Conservation (phyloP, 768 basidiomycete species). For the Fistulinella prunicolor region DNA sequence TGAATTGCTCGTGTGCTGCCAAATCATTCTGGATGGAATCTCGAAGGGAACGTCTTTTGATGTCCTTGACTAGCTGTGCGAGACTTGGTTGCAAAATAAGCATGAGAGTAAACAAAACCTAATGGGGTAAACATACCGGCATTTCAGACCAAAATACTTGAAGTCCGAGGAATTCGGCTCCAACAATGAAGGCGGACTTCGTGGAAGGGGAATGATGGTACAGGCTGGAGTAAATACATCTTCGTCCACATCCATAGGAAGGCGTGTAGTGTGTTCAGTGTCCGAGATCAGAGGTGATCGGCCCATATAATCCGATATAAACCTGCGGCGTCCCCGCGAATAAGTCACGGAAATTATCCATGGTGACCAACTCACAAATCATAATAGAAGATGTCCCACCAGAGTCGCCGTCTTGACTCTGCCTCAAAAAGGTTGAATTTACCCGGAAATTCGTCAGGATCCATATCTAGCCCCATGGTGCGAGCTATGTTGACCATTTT, state of each 20-base stretch:
- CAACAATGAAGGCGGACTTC: constrained; percentile 20
- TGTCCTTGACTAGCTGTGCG: constrained; percentile 57
- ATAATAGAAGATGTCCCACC: constrained; percentile 81
- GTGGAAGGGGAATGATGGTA: constrained; percentile 41
- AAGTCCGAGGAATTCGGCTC: constrained; percentile 35
- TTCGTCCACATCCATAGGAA: constrained; percentile 59
- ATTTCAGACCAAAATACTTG: constrained; percentile 55
- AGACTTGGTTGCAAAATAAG: constrained; percentile 39
- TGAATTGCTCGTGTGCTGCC: constrained; percentile 34
- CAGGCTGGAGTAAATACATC: constrained; percentile 47
- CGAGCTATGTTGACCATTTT: constrained; percentile 69
- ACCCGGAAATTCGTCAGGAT: constrained; percentile 52
- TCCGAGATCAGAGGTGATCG: constrained; percentile 59
- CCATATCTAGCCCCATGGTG: constrained; percentile 57
- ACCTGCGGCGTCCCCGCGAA: constrained; percentile 40
- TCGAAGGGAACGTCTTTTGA: constrained; percentile 50
- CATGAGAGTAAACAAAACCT: neutral
- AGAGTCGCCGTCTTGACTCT: constrained; percentile 53
- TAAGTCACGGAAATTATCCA: constrained; percentile 4
- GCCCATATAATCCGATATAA: constrained; percentile 65
- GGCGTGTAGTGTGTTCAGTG: constrained; percentile 49
- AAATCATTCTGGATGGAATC: constrained; percentile 35
- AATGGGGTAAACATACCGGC: constrained; percentile 44
- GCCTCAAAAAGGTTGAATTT: constrained; percentile 50
- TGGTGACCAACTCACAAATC: constrained; percentile 57